Evolutionary conservation across 441 rosid species (phyloP).

Genomic region (Brassica balearica): DNA sequence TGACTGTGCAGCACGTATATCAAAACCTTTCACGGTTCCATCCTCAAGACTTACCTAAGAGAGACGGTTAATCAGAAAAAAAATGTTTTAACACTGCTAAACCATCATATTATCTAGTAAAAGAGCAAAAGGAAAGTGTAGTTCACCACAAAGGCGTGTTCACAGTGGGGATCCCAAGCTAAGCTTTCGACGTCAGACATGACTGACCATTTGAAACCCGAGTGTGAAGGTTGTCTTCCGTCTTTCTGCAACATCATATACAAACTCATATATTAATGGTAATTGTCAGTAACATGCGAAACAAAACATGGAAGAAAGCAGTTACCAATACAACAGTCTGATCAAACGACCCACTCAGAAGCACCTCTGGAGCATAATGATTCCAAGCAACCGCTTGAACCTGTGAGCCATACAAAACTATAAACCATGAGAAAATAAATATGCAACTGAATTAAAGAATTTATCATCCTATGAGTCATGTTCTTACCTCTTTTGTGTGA

Average conservation of each 20-base stretch:
- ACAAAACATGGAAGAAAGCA: conserved; percentile 20
- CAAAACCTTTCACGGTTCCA: conserved; percentile 89
- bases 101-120: background rate
- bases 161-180: conserved; percentile 91
- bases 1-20: conserved; percentile 67
- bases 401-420: conserved; percentile 47
- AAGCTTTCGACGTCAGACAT: conserved; percentile 84
- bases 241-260: conserved; percentile 68
- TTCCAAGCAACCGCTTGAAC: conserved; percentile 98
- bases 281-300: background rate
- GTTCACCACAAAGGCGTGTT: conserved; percentile 82
- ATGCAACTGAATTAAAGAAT: background rate
- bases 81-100: background rate
- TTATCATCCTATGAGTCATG: background rate
- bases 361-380: conserved; percentile 72
- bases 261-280: background rate
- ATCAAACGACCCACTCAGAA: conserved; percentile 97
- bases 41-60: conserved; percentile 79
- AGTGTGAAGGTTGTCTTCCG: conserved; percentile 73
- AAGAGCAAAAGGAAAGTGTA: conserved; percentile 36
- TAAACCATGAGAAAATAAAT: conserved; percentile 27
- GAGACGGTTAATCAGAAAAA: background rate
- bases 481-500: conserved; percentile 78
- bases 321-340: conserved; percentile 82
- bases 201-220: conserved; percentile 84